These are phyloP conservation scores for Colletotrichum sp. DNA, from an alignment of 2,329 filamentous ascomycete species.

Conservation along the genomic window DNA sequence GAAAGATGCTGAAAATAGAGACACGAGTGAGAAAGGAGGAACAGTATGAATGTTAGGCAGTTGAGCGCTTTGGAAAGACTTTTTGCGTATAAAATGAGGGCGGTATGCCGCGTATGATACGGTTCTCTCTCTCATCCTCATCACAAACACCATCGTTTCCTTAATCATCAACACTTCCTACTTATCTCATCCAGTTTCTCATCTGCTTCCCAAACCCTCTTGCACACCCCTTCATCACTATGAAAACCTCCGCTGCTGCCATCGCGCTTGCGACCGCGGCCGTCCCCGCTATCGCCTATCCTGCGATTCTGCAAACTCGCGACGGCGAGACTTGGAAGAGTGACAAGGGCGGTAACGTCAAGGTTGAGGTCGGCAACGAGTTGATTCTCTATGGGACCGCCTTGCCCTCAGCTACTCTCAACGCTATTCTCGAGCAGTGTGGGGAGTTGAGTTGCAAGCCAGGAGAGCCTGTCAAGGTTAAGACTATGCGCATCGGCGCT, in stretches of 20 bases:
- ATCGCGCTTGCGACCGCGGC: background rate
- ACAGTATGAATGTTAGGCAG: background rate
- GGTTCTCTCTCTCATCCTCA: background rate
- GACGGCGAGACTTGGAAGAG: background rate
- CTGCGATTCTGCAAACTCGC: background rate
- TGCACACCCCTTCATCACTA: background rate
- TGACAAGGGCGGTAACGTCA: background rate
- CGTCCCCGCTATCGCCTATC: background rate
- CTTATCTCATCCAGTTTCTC: background rate
- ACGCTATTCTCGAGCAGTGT: background rate
- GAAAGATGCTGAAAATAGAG: background rate
- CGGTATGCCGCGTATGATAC: background rate
- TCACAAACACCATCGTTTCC: background rate
- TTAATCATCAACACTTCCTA: background rate
- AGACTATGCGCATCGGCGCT: background rate
- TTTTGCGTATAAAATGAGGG: background rate
- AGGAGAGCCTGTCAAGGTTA: background rate
- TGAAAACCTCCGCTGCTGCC: background rate
- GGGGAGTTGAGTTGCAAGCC: background rate
- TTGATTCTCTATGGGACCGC: background rate
- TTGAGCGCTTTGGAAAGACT: background rate
- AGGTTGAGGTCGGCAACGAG: background rate
- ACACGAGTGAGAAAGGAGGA: background rate
- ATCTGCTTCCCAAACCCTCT: background rate
- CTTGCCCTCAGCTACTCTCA: background rate